Base-by-base conservation (phyloP, 106 monocot species). In the Dendrobium chrysotoxum region DNA sequence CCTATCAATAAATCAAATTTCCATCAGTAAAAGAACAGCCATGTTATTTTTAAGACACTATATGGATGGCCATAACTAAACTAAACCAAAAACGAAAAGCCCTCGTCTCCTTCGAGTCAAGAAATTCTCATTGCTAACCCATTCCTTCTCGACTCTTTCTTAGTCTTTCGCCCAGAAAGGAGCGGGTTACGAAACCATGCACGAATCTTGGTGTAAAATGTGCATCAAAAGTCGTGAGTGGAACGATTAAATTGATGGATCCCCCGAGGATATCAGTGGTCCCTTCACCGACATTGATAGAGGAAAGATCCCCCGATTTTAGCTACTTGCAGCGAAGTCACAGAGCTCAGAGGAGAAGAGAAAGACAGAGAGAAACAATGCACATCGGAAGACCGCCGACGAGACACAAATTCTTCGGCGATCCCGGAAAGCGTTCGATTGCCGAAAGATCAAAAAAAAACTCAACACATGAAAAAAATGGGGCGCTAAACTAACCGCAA, bases 401-500 rank as follows among this genome's bases (percentile, higher is more conserved):
- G 35, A 70, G 70, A 70, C 4, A 70, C 31, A 35, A 7, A 65
- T 65, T 25, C 23, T 26, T 26, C 11, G 25, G 25, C n/a, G 64
- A 65, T 4, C 25, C 23, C 26, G 25, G 64, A 65, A 65, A 65
- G 26, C 9, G 6, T 65, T 65, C 64, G 25, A 61, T 7, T 21
- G 0, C 21, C 7, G 4, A 25, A 61, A 25, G 64, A 26, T 26
- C 25, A 25, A 65, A 65, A 65, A 65, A 50, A 50, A 65, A 1
- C 23, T 25, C 26, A 65, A 25, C 2, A 7, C 26, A 0, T 4
- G 70, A 70, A 35, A 31, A 70, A 70, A 16, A 31, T 7, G 40
- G n/a, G 12, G 31, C 7, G 41, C 17, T 41, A 35, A 50, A 66
- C 95, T 87, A 79, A 96, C 95, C 95, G 77, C 83, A 81, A 80